These are phyloP conservation scores for Arthrobotrys sphaeroides DNA, from an alignment of 2,329 filamentous ascomycete genomes.

Conservation along the genomic window DNA sequence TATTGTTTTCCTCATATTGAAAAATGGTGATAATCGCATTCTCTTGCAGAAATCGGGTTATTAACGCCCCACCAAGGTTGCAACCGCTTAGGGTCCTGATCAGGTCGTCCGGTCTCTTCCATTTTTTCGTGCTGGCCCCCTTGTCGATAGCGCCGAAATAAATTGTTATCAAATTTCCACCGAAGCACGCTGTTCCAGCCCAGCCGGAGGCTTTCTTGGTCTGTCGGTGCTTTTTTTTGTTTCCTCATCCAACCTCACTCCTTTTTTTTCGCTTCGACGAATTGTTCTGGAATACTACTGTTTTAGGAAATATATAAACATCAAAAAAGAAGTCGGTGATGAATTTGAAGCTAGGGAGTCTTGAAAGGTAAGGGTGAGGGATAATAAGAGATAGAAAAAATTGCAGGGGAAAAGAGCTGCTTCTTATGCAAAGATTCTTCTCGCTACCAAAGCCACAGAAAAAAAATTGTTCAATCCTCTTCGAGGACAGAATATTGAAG, in stretches of 20 bases:
- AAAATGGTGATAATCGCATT: conserved; percentile 26
- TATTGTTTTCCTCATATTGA: not conserved
- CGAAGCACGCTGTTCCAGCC: not conserved
- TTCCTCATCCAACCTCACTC: not conserved
- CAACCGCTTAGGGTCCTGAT: conserved; percentile 24
- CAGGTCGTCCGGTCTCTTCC: not conserved
- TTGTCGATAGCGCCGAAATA: conserved; percentile 11
- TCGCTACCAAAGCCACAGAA: not conserved
- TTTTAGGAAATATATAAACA: conserved; percentile 18
- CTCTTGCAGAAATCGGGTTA: conserved; percentile 24
- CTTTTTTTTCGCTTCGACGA: not conserved
- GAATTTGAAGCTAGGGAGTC: not conserved
- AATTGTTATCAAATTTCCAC: conserved; percentile 42
- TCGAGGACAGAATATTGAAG: not conserved
- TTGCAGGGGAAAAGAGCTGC: not conserved
- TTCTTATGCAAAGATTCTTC: not conserved
- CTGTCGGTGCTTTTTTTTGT: not conserved
- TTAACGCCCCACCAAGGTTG: conserved; percentile 40
- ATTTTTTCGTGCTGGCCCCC: not conserved
- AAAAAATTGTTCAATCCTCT: not conserved
- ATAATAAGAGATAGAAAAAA: not conserved
- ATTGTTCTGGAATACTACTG: conserved; percentile 33
- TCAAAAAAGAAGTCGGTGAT: not conserved
- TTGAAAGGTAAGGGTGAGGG: not conserved
- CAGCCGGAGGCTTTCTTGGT: not conserved